Base-by-base conservation (phyloP, 2,329 filamentous ascomycete species). In the Amauroascus niger region DNA sequence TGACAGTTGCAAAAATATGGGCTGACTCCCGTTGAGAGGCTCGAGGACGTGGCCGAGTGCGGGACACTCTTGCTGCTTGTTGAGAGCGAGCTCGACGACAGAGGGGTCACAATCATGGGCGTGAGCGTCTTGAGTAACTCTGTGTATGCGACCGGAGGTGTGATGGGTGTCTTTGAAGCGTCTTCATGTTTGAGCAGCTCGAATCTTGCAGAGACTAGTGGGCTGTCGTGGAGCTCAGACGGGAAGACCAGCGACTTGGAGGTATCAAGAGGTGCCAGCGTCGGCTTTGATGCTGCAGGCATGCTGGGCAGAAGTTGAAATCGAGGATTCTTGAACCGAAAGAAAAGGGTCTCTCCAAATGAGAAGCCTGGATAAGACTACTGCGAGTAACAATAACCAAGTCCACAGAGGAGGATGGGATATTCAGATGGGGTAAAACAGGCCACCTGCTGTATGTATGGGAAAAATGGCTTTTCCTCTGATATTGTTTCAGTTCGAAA, bases 121-220 rank as follows among this genome's bases (percentile, higher is more conserved):
- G 80, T 84, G 71, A 94, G 82, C 56, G 84, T 83, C 72, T 89
- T 91, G 58, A 97, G 82, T 66, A 96, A 97, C 65, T 97, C 89
- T 61, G 88, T 85, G 67, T 97, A 97, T 55, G 91, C 90, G 20
- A 80, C 77, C 2, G 91, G 91, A 50, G 91, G 91, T 49, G 87
- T 94, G 68, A 97, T 95, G 47, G 90, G 90, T 3, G 90, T 96
- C 72, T 83, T 85, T 55, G 82, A 71, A 43, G 76, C 71, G 55
- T 83, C 79, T 54, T 85, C 77, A 61, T 86, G 79, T 69, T 90
- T 91, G 75, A 90, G 80, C 62, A 79, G 77, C 52, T 76, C 73
- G 18, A 80, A 75, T 45, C 76, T 76, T 49, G 73, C 74, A 47
- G 82, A 59, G 28, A 62, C 61, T 26, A 62, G 54, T 6, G 61